Conservation (phyloP, 352 stramenopile genomes). For the Globisporangium cystogenes region DNA sequence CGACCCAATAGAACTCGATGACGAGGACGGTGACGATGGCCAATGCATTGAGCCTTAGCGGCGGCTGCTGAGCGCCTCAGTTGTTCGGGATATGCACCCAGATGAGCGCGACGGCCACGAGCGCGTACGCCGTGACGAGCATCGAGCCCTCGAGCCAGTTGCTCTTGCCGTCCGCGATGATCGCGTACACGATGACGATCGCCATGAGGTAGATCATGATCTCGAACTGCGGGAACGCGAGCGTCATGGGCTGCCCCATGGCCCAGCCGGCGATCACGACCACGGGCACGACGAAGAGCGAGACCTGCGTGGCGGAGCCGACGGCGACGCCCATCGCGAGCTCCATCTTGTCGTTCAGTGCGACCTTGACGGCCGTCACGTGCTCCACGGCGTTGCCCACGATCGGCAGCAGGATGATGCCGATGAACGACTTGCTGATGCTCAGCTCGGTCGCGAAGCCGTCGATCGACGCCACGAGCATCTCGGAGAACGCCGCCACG, state of each 20-base stretch:
- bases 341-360: conserved; percentile 98
- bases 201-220: conserved; percentile 95
- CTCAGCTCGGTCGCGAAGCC: conserved; percentile 57
- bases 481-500: conserved; percentile 93
- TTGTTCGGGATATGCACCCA: conserved; percentile 67
- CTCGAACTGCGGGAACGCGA: conserved; percentile 96
- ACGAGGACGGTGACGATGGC: too few relatives aligned
- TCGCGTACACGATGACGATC: conserved; percentile 94
- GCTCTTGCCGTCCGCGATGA: conserved; percentile 88
- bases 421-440: conserved; percentile 87
- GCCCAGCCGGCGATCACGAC: conserved; percentile 94
- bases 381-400: conserved; percentile 99
- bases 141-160: conserved; percentile 92
- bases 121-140: conserved; percentile 88
- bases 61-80: conserved; percentile 6
- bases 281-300: conserved; percentile 95
- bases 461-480: conserved; percentile 84
- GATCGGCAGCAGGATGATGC: conserved; percentile 96
- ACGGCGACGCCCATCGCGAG: conserved; percentile 97
- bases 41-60: background rate
- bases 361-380: conserved; percentile 95
- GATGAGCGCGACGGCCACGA: conserved; percentile 81
- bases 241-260: conserved; percentile 91
- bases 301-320: conserved; percentile 96
- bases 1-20: too few relatives aligned